These are phyloP conservation scores for Daldinia decipiens DNA, from an alignment of 495 filamentous ascomycete genomes.

Conservation along the genomic window DNA sequence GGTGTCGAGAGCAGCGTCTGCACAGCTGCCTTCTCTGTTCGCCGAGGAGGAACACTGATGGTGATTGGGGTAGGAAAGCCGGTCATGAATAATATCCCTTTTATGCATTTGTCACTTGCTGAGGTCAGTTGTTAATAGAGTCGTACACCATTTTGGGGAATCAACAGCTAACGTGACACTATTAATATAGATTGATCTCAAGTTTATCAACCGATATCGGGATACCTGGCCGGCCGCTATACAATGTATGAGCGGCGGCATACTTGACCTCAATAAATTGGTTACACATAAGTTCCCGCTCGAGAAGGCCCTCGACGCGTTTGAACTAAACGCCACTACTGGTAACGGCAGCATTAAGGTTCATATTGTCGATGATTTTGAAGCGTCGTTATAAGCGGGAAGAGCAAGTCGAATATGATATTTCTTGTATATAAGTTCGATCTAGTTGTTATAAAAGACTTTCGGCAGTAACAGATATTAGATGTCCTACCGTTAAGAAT, in stretches of 20 bases:
- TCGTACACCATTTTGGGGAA: conserved; percentile 4
- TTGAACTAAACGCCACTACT: conserved; percentile 61
- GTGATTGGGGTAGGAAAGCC: conserved; percentile 71
- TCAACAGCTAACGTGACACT: conserved; percentile 20
- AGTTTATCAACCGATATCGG: conserved; percentile 71
- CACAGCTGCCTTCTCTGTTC: conserved; percentile 65
- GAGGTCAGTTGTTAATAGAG: conserved; percentile 52
- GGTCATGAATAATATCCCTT: conserved; percentile 71
- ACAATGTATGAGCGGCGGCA: conserved; percentile 56
- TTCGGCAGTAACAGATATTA: neutral
- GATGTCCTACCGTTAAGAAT: conserved; percentile 7
- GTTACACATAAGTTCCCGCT: conserved; percentile 65
- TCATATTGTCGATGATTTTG: conserved; percentile 65
- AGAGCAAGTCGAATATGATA: neutral
- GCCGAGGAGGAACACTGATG: conserved; percentile 68
- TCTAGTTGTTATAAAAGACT: conserved; percentile 10
- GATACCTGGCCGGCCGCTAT: conserved; percentile 72
- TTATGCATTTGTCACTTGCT: conserved; percentile 71
- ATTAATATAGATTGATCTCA: conserved; percentile 64
- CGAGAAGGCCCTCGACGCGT: conserved; percentile 65
- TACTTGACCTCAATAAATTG: conserved; percentile 64
- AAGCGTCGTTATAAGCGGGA: conserved; percentile 39
- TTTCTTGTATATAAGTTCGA: conserved; percentile 32
- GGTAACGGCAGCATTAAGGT: conserved; percentile 67
- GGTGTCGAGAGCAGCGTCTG: conserved; percentile 69